phyloP scores from a whole-genome alignment of 129 eudicot species.

The Chrysanthemum lavandulifolium region DNA sequence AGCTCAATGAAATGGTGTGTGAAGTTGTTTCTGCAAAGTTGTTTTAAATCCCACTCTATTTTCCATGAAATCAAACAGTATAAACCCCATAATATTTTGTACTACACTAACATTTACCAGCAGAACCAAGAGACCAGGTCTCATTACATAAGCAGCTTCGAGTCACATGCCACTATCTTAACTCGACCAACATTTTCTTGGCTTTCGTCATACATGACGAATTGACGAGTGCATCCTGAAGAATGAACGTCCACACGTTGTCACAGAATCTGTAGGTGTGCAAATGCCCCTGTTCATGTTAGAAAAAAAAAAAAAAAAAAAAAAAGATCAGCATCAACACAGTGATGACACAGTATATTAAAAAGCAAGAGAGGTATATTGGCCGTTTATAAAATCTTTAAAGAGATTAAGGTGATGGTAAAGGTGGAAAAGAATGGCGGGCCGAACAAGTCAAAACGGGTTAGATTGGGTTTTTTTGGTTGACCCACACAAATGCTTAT shows the following conservation, averaged over 20 bases:
- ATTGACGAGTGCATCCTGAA: conserved; percentile 75
- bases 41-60: conserved; percentile 23
- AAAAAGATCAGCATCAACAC: conserved; percentile 19
- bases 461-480: not conserved
- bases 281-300: conserved; percentile 69
- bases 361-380: conserved; percentile 1
- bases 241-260: conserved; percentile 94
- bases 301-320: not conserved
- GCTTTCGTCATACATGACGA: conserved; percentile 70
- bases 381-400: conserved; percentile 8
- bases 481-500: too few relatives aligned
- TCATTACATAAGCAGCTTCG: conserved; percentile 59
- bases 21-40: conserved; percentile 20
- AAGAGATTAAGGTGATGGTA: not conserved
- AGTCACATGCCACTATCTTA: conserved; percentile 72
- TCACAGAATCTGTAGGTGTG: conserved; percentile 97
- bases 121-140: conserved; percentile 13
- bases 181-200: conserved; percentile 73
- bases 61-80: conserved; percentile 29
- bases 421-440: not conserved
- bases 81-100: conserved; percentile 18
- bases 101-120: conserved; percentile 32
- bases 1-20: too few relatives aligned
- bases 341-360: not conserved
- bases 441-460: not conserved